Evolutionary conservation across 495 filamentous ascomycete genomes (phyloP).

Genomic region (Umbilicaria muhlenbergii): DNA sequence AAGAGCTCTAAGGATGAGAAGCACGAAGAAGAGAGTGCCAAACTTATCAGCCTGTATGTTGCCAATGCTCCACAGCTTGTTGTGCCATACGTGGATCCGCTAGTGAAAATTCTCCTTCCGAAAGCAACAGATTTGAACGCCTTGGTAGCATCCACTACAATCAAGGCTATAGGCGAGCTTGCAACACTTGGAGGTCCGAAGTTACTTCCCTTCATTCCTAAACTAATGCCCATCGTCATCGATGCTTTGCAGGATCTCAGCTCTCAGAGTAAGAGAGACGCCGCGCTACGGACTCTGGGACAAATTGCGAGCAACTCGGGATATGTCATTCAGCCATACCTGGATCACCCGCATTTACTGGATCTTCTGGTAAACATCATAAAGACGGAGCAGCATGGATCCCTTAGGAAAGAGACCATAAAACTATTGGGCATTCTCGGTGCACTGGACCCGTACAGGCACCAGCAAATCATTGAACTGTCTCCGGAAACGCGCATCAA

Average conservation of each 20-base stretch:
- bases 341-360: slow-evolving; percentile 84
- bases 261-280: slow-evolving; percentile 73
- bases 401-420: slow-evolving; percentile 82
- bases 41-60: slow-evolving; percentile 80
- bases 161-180: slow-evolving; percentile 84
- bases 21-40: slow-evolving; percentile 90
- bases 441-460: slow-evolving; percentile 88
- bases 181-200: slow-evolving; percentile 83
- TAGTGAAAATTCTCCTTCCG: slow-evolving; percentile 77
- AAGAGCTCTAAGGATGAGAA: slow-evolving; percentile 87
- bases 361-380: slow-evolving; percentile 88
- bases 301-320: slow-evolving; percentile 88
- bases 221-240: slow-evolving; percentile 89
- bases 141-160: slow-evolving; percentile 79
- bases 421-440: slow-evolving; percentile 94
- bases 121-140: slow-evolving; percentile 72
- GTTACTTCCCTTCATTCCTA: slow-evolving; percentile 74
- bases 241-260: slow-evolving; percentile 84
- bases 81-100: slow-evolving; percentile 88
- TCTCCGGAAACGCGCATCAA: slow-evolving; percentile 34
- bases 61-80: slow-evolving; percentile 81
- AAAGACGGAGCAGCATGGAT: slow-evolving; percentile 70
- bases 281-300: slow-evolving; percentile 78
- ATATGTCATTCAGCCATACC: slow-evolving; percentile 94
- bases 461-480: slow-evolving; percentile 46